Percentiles rank a stretch among this genome's conserved stretches.
Conservation (phyloP, 2,329 filamentous ascomycete genomes). For the Ceratocystis eucalypticola region DNA sequence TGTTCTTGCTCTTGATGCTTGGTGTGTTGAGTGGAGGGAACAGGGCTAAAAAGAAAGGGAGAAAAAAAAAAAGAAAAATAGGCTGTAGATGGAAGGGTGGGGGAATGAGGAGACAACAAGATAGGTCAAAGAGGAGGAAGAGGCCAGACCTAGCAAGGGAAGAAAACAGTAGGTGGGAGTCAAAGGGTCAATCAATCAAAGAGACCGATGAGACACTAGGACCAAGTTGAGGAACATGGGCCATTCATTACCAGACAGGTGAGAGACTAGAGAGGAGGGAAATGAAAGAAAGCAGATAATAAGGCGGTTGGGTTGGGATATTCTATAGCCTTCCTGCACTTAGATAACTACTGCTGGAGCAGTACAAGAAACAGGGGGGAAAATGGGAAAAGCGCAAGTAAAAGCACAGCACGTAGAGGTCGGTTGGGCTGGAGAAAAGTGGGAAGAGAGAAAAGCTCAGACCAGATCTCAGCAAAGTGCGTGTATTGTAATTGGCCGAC, state of each 20-base stretch:
- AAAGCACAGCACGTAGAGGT: neutral
- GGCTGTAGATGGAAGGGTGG: neutral
- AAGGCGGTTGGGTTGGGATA: neutral
- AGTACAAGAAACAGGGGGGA: neutral
- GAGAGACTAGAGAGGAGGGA: neutral
- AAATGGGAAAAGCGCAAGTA: neutral
- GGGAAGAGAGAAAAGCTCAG: neutral
- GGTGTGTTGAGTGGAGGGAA: neutral
- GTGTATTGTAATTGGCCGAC: neutral
- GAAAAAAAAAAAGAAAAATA: neutral
- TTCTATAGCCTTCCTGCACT: neutral
- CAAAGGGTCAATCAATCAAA: neutral
- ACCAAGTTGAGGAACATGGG: neutral
- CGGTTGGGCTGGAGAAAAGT: slow-evolving; percentile 7
- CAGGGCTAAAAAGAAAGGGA: neutral
- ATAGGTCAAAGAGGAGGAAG: neutral
- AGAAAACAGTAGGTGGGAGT: neutral
- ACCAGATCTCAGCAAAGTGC: neutral
- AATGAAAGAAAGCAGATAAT: neutral
- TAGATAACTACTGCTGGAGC: neutral
- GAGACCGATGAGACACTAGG: neutral
- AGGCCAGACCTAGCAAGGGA: neutral
- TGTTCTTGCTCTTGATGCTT: neutral
- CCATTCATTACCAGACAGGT: neutral
- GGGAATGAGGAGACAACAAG: slow-evolving; percentile 4